A percentile compares a stretch with the other conserved stretches of the same genome.
Conservation (phyloP, 257 asterid species). For the Solanum chmielewskii region DNA sequence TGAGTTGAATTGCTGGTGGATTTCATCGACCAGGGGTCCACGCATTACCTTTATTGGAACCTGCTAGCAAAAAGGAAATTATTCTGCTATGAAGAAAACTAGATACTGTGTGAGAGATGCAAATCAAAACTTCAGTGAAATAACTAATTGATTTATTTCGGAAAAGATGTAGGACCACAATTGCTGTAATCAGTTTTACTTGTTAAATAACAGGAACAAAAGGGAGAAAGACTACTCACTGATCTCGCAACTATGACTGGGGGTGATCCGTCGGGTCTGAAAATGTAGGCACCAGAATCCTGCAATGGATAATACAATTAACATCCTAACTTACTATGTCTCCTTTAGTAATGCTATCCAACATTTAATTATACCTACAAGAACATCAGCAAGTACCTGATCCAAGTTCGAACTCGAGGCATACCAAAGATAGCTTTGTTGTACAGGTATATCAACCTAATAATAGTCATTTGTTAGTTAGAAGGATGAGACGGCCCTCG, state of each 20-base stretch:
- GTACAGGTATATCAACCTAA: slow-evolving; percentile 71
- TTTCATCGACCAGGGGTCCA: slow-evolving; percentile 73
- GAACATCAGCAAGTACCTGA: slow-evolving; percentile 33
- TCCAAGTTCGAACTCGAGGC: slow-evolving; percentile 23
- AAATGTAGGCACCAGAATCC: slow-evolving; percentile 87
- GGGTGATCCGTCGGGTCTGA: slow-evolving; percentile 53
- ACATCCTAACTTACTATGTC: neutral
- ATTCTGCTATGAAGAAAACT: neutral
- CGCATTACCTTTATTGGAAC: slow-evolving; percentile 52
- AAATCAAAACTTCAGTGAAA: neutral
- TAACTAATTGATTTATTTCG: neutral
- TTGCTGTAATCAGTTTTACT: neutral
- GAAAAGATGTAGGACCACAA: neutral
- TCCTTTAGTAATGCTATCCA: neutral
- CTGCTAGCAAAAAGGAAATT: slow-evolving; percentile 19
- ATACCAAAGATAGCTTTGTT: slow-evolving; percentile 82
- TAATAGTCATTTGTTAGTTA: neutral
- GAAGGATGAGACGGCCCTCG: neutral
- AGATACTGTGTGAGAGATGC: neutral
- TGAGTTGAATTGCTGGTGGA: slow-evolving; percentile 72
- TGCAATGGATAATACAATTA: slow-evolving; percentile 14
- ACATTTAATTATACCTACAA: neutral
- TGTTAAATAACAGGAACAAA: neutral
- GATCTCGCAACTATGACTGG: slow-evolving; percentile 54
- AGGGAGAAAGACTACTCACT: slow-evolving; percentile 22